Percentiles rank a stretch among this genome's conserved stretches.
Evolutionary conservation across 768 basidiomycete species (phyloP).

Genomic region (Phaffia australis): DNA sequence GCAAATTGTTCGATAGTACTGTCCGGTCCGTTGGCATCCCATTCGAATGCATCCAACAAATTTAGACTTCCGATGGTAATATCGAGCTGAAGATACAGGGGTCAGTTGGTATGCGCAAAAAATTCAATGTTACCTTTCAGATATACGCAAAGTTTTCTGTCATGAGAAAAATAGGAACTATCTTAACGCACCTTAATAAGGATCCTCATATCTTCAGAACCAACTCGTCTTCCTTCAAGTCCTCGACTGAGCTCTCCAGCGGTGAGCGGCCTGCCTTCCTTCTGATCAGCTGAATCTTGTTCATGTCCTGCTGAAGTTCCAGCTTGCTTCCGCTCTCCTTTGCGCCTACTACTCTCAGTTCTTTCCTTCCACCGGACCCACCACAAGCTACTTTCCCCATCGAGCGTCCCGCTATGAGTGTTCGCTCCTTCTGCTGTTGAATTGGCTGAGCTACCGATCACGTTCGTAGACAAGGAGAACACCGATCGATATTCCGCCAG

Average conservation of each 20-base stretch:
- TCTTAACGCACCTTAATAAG: conserved; percentile 60
- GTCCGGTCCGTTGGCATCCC: conserved; percentile 74
- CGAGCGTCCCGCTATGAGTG: conserved; percentile 28
- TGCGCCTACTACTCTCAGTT: conserved; percentile 22
- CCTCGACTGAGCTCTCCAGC: conserved; percentile 52
- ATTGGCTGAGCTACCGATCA: background rate
- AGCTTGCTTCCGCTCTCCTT: conserved; percentile 29
- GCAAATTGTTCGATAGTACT: conserved; percentile 90
- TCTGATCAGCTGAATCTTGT: conserved; percentile 30
- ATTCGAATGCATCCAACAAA: conserved; percentile 93
- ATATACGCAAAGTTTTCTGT: conserved; percentile 14
- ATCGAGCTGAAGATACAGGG: conserved; percentile 55
- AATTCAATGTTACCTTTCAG: too few species aligned
- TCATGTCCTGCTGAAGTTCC: conserved; percentile 26
- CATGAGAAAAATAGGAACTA: conserved; percentile 10
- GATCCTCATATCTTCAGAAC: conserved; percentile 80
- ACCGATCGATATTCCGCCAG: conserved; percentile 64
- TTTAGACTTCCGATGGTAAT: conserved; percentile 88
- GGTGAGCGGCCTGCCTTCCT: conserved; percentile 39
- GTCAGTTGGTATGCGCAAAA: too few species aligned
- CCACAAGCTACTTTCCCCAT: conserved; percentile 49
- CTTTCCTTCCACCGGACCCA: conserved; percentile 57
- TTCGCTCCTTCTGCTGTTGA: conserved; percentile 42
- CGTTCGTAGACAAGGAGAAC: conserved; percentile 7
- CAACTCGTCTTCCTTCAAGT: conserved; percentile 26